Base-by-base conservation (phyloP, 1,284 basidiomycete species). In the Laetiporus sulphureus region DNA sequence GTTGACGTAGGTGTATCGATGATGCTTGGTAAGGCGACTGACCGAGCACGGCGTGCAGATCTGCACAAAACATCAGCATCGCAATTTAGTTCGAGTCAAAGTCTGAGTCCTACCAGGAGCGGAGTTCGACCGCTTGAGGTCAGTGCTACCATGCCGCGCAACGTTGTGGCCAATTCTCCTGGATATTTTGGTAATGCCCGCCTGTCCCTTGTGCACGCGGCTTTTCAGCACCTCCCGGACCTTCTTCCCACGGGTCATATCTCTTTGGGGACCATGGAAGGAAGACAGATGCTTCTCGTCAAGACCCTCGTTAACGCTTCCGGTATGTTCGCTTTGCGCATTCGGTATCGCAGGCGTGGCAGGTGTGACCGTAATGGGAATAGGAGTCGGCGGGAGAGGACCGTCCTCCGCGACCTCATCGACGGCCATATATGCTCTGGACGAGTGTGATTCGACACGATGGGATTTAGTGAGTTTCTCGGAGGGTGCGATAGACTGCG, bases 1-100 rank as follows among this genome's bases (percentile, higher is more conserved):
- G 71, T 39, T 79, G 73, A 37, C 89, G 79, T 0, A 88, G 85
- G 56, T 91, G 88, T 40, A 91, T 91, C 1, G 89, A 92, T 0
- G 90, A 92, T 0, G 90, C 90, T 57, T 90, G 86, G 51, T 83
- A 88, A 1, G 76, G 71, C 4, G 73, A 71, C 24, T 75, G 75
- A 7, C 71, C 71, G 12, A 84, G 64, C 5, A 76, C 68, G 2
- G 73, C 72, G 47, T 83, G 73, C 47, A 87, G 81, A 51, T 87
- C 83, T 83, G 48, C n/a, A 21, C 36, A 4, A 31, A 8, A 40
- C 30, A 21, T 22, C 10, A 34, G 16, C n/a, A n/a, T n/a, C 36
- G 25, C 32, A 13, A 42, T 13, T 23, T 22, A 25, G 3, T 21
- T 2, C 4, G 4, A 20, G 7, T n/a, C 31, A n/a, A 7, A 12